Evolutionary conservation across 2,329 filamentous ascomycete genomes (phyloP), one percentile per base, ranked within the genome.

Genomic region (Claviceps paspali): DNA sequence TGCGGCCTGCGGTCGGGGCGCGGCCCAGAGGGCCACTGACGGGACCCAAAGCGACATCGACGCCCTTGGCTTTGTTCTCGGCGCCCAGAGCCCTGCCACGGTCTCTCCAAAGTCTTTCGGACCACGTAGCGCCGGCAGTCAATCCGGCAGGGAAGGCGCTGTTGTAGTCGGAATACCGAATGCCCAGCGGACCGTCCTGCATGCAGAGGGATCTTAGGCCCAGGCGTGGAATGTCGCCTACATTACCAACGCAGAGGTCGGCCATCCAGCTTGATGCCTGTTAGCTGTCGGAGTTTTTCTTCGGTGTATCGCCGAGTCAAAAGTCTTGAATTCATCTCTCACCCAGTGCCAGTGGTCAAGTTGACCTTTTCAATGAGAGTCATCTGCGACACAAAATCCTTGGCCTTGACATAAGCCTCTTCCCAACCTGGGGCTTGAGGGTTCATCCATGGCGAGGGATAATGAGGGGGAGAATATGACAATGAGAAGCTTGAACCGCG

Each of bases 311-410:
- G n/a, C n/a, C n/a, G n/a, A n/a, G n/a, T n/a, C n/a, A n/a, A n/a
- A n/a, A n/a, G n/a, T n/a, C n/a, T n/a, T n/a, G n/a, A n/a, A 22
- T 22, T 22, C 21, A 6, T 17, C 9, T 2, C 76, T 56, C 61
- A 88, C 73, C 86, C 86, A 45, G 81, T 73, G 56, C 88, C 88
- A 1, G 87, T 95, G 3, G 88, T 96, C 45, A 98, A 57, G 57
- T 96, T 96, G 58, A 96, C 85, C 63, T 94, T 95, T 57, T 95
- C 87, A 9, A 76, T 53, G 26, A 94, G 67, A 1, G 85, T 93
- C 59, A 94, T 61, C 53, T 86, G 76, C 8, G 79, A 80, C 32
- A 95, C 85, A 50, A 94, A 88, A 3, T 68, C 73, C 47, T 73
- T 75, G 1, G 87, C 87, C 56, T 81, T 78, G 15, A 60, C 62